Conservation (phyloP, 2,329 filamentous ascomycete genomes). For the Clonostachys chloroleuca region DNA sequence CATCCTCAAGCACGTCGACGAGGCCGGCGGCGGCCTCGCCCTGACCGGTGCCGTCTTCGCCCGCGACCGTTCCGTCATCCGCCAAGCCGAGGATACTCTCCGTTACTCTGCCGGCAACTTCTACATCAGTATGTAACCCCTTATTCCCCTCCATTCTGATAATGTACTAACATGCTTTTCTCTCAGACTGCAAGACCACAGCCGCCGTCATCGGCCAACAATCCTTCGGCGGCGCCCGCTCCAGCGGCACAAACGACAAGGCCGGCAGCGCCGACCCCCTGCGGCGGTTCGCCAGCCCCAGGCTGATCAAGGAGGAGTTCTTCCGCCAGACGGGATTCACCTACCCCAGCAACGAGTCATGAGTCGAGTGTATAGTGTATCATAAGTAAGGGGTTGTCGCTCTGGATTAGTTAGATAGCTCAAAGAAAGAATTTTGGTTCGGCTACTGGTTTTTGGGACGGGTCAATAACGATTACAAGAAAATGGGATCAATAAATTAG, state of each 20-base stretch:
- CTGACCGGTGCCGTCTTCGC: constrained; percentile 71
- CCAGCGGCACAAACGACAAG: constrained; percentile 65
- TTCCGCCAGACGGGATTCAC: constrained; percentile 47
- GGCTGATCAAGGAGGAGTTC: constrained; percentile 69
- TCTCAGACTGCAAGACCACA: constrained; percentile 59
- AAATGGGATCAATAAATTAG: no score
- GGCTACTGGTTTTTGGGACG: no score
- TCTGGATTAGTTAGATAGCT: no score
- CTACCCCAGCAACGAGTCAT: constrained; percentile 59
- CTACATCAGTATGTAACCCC: constrained; percentile 48
- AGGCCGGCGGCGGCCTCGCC: constrained; percentile 32
- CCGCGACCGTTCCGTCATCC: constrained; percentile 54
- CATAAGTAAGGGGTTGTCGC: no score
- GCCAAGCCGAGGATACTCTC: constrained; percentile 59
- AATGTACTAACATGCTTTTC: neutral
- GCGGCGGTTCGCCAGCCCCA: constrained; percentile 53
- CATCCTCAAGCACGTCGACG: constrained; percentile 29
- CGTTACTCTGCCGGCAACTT: constrained; percentile 69
- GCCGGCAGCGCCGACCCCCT: constrained; percentile 55
- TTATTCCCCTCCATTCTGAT: neutral
- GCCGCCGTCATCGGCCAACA: constrained; percentile 64
- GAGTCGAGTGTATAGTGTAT: no score
- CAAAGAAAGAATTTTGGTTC: no score
- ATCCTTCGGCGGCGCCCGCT: constrained; percentile 60
- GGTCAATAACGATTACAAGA: no score